Conservation (phyloP, 2,329 filamentous ascomycete genomes). For the Fusarium begoniae region DNA sequence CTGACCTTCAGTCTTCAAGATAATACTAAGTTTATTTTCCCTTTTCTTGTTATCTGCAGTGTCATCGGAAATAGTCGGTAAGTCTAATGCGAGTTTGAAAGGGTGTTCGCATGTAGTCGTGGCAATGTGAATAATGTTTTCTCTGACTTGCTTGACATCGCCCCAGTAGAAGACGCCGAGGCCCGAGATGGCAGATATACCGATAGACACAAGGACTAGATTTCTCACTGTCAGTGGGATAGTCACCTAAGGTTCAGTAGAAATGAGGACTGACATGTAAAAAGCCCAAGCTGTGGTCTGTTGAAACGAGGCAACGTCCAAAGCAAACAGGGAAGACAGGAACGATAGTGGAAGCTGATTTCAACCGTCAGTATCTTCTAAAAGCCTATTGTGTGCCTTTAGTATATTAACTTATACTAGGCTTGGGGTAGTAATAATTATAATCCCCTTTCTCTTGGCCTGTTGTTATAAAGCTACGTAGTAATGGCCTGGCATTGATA, state of each 20-base stretch:
- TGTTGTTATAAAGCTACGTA: too few relatives aligned
- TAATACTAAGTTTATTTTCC: too few relatives aligned
- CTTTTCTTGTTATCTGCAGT: rapidly evolving
- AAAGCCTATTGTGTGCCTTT: too few relatives aligned
- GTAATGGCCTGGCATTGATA: too few relatives aligned
- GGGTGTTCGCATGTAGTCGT: rapidly evolving
- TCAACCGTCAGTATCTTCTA: neutral
- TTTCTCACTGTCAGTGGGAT: rapidly evolving
- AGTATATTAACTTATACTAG: too few relatives aligned
- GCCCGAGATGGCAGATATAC: neutral
- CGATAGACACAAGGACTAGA: neutral
- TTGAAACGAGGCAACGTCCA: neutral
- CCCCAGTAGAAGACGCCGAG: neutral
- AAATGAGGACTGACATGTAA: neutral
- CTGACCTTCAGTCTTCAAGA: neutral
- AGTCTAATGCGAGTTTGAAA: rapidly evolving
- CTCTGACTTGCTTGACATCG: rapidly evolving
- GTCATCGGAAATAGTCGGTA: rapidly evolving
- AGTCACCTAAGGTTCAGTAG: too few relatives aligned
- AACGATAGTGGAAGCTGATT: neutral
- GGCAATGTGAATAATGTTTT: rapidly evolving
- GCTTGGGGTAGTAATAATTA: too few relatives aligned
- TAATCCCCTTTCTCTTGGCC: too few relatives aligned
- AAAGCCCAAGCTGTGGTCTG: neutral
- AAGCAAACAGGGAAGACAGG: neutral